Base-by-base conservation (phyloP, 306 rosid genomes). In the Lathyrus oleraceus region DNA sequence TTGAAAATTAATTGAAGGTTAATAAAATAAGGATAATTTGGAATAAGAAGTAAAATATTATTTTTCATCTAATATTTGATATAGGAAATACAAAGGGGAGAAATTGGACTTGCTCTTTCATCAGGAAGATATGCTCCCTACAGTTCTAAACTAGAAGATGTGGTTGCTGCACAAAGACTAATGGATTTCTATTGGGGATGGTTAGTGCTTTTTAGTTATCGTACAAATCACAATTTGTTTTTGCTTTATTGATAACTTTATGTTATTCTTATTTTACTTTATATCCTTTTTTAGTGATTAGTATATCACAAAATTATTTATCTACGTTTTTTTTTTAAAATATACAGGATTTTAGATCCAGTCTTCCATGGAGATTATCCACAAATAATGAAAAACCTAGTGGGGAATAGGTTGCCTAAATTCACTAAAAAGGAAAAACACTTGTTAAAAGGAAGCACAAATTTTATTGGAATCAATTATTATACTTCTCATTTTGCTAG, bases 171-270 rank as follows among this genome's bases (percentile, higher is more conserved):
- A 12, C 11, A 61, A 49, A 72, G 85, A 59, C 36, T 57, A n/a
- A 14, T 71, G 48, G 86, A 79, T 51, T 85, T 79, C 28, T 30
- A 28, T 7, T 17, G 67, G 3, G 86, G 89, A 73, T 82, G 86
- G 86, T 32, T 32, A 32, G 38, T 32, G 1, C n/a, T 5, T 32
- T 32, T 5, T 32, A 6, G 1, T 32, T 5, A 32, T 8, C 8
- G 6, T 32, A 32, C 1, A 5, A 32, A 32, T 27, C 38, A 32
- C 6, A 5, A 6, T 5, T 7, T 6, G 4, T 6, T 0, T 5
- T 5, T 32, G 38, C 38, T 32, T 32, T 32, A 5, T 32, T 5
- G 1, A 0, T 32, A 5, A 8, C 6, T 5, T 6, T 5, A 32
- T 32, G 38, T 32, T 6, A 32, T 32, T 5, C 8, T 32, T 32